A percentile compares a stretch with the other conserved stretches of the same genome.
phyloP scores from a whole-genome alignment of 2,329 filamentous ascomycete genomes.

The Clathrospora elynae region DNA sequence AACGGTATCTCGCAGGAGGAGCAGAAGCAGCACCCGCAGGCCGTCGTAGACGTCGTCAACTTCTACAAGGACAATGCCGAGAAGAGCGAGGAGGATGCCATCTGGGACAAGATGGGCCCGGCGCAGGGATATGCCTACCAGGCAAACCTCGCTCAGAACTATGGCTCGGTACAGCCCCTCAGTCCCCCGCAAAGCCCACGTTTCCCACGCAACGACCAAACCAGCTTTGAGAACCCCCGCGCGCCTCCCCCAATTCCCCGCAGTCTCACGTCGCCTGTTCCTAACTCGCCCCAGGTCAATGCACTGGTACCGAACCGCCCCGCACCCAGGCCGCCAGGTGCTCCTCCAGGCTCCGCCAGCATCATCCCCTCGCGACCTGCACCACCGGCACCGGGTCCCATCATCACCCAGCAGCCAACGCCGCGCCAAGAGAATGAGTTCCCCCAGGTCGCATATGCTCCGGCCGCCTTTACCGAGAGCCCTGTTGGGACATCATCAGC shows the following conservation, averaged over 20 bases:
- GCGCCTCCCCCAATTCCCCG: constrained; percentile 85
- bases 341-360: constrained; percentile 51
- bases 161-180: constrained; percentile 57
- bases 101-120: constrained; percentile 96
- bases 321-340: constrained; percentile 80
- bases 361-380: constrained; percentile 62
- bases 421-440: constrained; percentile 49
- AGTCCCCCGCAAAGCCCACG: constrained; percentile 83
- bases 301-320: constrained; percentile 77
- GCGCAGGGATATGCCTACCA: constrained; percentile 60
- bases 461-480: constrained; percentile 49
- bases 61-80: constrained; percentile 97
- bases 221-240: constrained; percentile 96
- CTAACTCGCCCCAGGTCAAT: constrained; percentile 49
- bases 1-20: constrained; percentile 96
- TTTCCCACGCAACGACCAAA: constrained; percentile 86
- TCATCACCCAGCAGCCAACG: constrained; percentile 34
- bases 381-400: constrained; percentile 60
- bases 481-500: constrained; percentile 43
- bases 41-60: constrained; percentile 91
- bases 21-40: constrained; percentile 92
- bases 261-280: constrained; percentile 48
- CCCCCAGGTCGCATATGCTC: constrained; percentile 51
- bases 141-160: constrained; percentile 40
- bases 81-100: constrained; percentile 77